Evolutionary conservation across 768 basidiomycete genomes (phyloP).

Genomic region (Cystobasidium tubakii): DNA sequence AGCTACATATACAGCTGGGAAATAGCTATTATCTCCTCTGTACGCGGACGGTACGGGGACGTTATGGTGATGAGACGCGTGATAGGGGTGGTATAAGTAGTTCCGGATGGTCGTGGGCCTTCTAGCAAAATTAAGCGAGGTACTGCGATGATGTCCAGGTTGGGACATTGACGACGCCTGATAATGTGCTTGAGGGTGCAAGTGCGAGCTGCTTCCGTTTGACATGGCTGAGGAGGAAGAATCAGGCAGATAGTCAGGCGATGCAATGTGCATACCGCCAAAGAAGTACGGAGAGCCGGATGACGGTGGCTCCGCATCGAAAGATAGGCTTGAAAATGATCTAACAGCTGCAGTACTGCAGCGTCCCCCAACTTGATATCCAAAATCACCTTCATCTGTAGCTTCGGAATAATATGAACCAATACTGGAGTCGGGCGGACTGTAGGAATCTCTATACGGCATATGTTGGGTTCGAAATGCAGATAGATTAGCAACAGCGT

Average conservation of each 20-base stretch:
- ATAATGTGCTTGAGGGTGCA: background rate
- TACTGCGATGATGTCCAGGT: background rate
- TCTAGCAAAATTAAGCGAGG: background rate
- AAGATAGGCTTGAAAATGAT: background rate
- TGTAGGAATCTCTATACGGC: background rate
- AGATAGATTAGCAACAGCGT: background rate
- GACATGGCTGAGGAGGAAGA: background rate
- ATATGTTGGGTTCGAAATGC: background rate
- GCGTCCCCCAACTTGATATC: background rate
- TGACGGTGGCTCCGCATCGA: background rate
- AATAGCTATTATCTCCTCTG: background rate
- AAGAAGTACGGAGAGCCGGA: background rate
- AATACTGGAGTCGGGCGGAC: background rate
- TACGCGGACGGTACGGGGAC: background rate
- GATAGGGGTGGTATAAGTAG: background rate
- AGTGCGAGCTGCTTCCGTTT: background rate
- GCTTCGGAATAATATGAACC: background rate
- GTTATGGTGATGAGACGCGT: background rate
- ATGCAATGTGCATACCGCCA: background rate
- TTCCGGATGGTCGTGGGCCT: background rate
- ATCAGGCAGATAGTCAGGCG: background rate
- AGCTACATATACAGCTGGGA: background rate
- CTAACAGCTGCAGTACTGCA: background rate
- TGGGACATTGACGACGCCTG: background rate
- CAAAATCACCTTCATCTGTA: background rate